These are phyloP conservation scores for Marasmius oreades DNA, from an alignment of 1,284 basidiomycete genomes.

Conservation along the genomic window DNA sequence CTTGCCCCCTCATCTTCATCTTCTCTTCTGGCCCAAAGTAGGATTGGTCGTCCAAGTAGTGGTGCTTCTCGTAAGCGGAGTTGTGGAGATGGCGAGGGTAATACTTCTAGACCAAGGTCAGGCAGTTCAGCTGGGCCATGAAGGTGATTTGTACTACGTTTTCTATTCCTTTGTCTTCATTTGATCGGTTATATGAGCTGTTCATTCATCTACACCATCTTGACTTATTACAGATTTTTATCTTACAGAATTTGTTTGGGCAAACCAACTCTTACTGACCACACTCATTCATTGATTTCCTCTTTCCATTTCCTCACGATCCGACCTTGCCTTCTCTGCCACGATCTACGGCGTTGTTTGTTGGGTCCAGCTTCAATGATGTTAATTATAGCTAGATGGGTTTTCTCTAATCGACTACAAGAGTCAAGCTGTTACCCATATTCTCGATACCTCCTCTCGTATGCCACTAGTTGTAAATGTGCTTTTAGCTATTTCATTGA, in stretches of 20 bases:
- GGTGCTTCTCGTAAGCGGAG: constrained; percentile 44
- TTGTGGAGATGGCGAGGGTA: constrained; percentile 29
- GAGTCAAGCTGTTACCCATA: constrained; percentile 1
- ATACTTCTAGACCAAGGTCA: constrained; percentile 24
- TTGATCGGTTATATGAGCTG: constrained; percentile 12
- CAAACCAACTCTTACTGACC: constrained; percentile 8
- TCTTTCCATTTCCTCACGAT: background rate
- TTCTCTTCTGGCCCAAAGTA: constrained; percentile 47
- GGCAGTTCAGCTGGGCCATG: constrained; percentile 28
- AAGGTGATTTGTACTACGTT: constrained; percentile 2
- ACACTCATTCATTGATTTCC: constrained; percentile 9
- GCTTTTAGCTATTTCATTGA: background rate
- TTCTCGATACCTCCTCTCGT: constrained; percentile 1
- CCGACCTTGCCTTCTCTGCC: background rate
- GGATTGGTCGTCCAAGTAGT: constrained; percentile 57
- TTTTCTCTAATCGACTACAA: background rate
- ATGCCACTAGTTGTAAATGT: constrained; percentile 1
- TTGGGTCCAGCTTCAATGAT: background rate
- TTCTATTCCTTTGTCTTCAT: constrained; percentile 1
- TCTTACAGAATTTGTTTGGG: background rate
- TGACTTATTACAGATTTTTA: constrained; percentile 12
- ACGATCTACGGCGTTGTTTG: background rate
- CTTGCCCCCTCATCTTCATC: constrained; percentile 34
- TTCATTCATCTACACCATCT: constrained; percentile 11
- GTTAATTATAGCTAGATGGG: background rate